Evolutionary conservation across 139 green algal species (phyloP), one percentile per base, ranked within the genome.

Genomic region (Chloropicon primus): DNA sequence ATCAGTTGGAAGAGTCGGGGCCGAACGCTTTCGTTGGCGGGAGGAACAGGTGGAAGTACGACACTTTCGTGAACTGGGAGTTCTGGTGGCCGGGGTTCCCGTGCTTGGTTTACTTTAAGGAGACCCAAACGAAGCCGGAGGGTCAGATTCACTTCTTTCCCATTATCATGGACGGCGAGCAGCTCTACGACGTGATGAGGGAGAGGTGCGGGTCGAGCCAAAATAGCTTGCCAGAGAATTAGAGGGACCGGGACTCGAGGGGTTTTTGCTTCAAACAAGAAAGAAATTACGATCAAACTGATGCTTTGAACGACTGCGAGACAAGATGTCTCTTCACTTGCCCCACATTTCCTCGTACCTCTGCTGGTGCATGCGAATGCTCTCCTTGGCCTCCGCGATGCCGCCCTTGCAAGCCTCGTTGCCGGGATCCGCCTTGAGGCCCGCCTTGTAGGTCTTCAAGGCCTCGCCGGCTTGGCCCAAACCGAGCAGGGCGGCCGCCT

Each of bases 101-200:
- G 24, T 83, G 98, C 10, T 86, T 99, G 21, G 91, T 97, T 0
- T 80, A 80, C 71, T 2, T 84, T 74, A 87, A 95, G 89, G 95
- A 99, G 87, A 97, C 82, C 24, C 93, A 98, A 83, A 99, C 95
- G 1, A 97, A 96, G 81, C 88, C 91, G 2, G 94, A 98, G 84
- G 95, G 95, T 0, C 95, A 99, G 84, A 93, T 98, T 77, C 76
- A 80, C 71, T 97, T 97, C 84, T 97, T 97, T 82, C 93, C 92
- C 22, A 88, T 96, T 29, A 84, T 97, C 72, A 94, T 97, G 82
- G 89, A 97, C 72, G 91, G 90, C 71, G 90, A 92, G 85, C 82
- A 94, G 85, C 81, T 97, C 74, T 29, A 29, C 22, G 24, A 72
- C 29, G 22, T 78, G 21, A 72, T 25, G 26, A 28, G 28, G 22